These are phyloP conservation scores for Stentor roeselii DNA, from an alignment of 73 alveolate species.

Conservation along the genomic window DNA sequence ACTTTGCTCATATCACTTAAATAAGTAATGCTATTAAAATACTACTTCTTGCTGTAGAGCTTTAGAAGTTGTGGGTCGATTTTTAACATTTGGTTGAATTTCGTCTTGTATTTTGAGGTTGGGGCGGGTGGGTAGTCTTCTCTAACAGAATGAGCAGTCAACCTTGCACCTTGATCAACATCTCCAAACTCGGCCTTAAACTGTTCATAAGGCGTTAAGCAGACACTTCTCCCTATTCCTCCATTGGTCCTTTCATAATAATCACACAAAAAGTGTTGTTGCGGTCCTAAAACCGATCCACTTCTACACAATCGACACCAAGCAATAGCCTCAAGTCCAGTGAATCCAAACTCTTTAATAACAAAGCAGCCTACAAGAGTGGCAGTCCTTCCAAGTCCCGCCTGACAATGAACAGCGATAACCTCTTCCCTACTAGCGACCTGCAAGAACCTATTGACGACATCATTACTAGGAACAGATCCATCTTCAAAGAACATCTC, in stretches of 20 bases:
- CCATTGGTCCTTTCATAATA: background rate
- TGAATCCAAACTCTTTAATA: conserved; percentile 61
- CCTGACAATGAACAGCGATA: conserved; percentile 95
- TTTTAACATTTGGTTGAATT: background rate
- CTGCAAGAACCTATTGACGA: conserved; percentile 68
- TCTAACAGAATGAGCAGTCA: background rate
- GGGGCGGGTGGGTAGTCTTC: background rate
- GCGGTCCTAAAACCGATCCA: conserved; percentile 67
- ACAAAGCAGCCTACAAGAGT: conserved; percentile 72
- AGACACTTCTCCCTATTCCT: background rate
- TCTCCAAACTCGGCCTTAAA: background rate
- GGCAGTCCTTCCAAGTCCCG: conserved; percentile 91
- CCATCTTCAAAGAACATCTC: conserved; percentile 89
- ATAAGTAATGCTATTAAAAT: background rate
- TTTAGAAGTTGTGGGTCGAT: background rate
- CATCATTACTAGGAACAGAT: conserved; percentile 84
- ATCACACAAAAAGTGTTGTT: conserved; percentile 45
- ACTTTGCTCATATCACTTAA: background rate
- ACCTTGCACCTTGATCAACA: background rate
- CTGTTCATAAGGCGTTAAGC: background rate
- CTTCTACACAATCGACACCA: conserved; percentile 76
- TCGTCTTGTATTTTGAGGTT: background rate
- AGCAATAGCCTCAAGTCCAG: conserved; percentile 71
- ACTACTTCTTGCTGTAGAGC: background rate
- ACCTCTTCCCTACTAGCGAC: conserved; percentile 78